Evolutionary conservation across 441 rosid genomes (phyloP).

Genomic region (Flueggea neowawraea): DNA sequence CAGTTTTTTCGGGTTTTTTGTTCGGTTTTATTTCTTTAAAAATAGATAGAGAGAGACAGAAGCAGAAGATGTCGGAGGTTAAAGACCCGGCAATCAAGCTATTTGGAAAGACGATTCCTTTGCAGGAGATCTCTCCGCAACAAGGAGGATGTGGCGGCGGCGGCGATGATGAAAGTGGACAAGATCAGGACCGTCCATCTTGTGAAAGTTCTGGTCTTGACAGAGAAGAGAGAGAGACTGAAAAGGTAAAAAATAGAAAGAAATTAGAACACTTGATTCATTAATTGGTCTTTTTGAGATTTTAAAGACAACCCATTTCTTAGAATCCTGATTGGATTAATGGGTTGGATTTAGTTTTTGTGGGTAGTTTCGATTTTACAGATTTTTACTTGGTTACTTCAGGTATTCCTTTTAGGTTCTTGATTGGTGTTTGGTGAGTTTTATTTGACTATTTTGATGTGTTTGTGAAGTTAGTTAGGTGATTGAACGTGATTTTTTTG

Average conservation of each 20-base stretch:
- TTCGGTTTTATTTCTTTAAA: conserved; percentile 3
- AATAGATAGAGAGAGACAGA: background rate
- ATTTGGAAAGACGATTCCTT: conserved; percentile 64
- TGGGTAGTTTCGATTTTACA: background rate
- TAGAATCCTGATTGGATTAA: conserved; percentile 10
- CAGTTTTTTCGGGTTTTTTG: conserved; percentile 19
- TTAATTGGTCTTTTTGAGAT: conserved; percentile 4
- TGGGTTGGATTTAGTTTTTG: conserved; percentile 30
- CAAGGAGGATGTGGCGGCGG: conserved; percentile 12
- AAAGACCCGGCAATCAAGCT: conserved; percentile 61
- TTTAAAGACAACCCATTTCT: conserved; percentile 31
- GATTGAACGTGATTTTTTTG: too few relatives aligned
- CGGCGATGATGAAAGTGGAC: conserved; percentile 15
- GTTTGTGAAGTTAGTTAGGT: too few relatives aligned
- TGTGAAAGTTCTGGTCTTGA: conserved; percentile 32
- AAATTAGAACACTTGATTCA: background rate
- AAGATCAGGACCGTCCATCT: conserved; percentile 38
- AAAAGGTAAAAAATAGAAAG: conserved; percentile 22
- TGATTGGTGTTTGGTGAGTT: background rate
- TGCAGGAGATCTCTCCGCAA: conserved; percentile 36
- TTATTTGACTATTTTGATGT: too few relatives aligned
- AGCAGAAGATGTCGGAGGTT: conserved; percentile 25
- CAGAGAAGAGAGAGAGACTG: conserved; percentile 28
- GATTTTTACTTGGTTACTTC: background rate
- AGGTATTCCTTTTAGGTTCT: background rate